Base-by-base conservation (phyloP, 352 stramenopile species). In the Globisporangium viniferum region DNA sequence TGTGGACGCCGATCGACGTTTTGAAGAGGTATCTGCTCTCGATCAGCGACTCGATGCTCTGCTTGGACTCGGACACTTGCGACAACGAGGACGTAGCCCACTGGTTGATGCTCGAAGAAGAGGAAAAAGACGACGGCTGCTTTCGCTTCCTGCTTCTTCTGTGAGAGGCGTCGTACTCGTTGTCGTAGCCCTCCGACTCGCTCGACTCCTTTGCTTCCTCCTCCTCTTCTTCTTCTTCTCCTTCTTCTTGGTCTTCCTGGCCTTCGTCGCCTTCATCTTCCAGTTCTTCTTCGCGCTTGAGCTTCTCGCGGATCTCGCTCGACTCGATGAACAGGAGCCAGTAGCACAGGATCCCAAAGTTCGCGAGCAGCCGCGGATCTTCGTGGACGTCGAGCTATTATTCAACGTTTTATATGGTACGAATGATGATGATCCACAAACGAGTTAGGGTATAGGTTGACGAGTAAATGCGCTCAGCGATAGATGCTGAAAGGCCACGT, bases 261-360 rank as follows among this genome's bases (percentile, higher is more conserved):
- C 72, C 67, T 0, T 78, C 69, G n/a, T n/a, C n/a, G n/a, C n/a
- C 66, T 1, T 76, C 63, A 0, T 71, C 69, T 18, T 76, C 59
- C 20, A 72, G 49, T 6, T 56, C 31, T 51, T 46, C 49, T 69
- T 82, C 73, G 18, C 69, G 72, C 55, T 73, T 73, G 2, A 90
- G 79, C 51, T 77, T 77, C 18, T 81, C 70, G 27, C 87, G 84
- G 1, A 95, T 62, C 51, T 91, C 80, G 61, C 75, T 73, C 15
- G 85, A 92, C 65, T 95, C 88, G 54, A 92, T 80, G 59, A 95
- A 82, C 29, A 95, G 72, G 35, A 95, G 73, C 88, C 88, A 95
- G 61, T 93, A 95, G 69, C 88, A 93, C 39, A 95, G 59, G 54
- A 92, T 83, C 0, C 88, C 88, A 67, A 93, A 93, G 55, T 80